Percentiles rank a stretch among this genome's conserved stretches.
Conservation (phyloP, 768 basidiomycete genomes). For the Tephrocybe sp. region DNA sequence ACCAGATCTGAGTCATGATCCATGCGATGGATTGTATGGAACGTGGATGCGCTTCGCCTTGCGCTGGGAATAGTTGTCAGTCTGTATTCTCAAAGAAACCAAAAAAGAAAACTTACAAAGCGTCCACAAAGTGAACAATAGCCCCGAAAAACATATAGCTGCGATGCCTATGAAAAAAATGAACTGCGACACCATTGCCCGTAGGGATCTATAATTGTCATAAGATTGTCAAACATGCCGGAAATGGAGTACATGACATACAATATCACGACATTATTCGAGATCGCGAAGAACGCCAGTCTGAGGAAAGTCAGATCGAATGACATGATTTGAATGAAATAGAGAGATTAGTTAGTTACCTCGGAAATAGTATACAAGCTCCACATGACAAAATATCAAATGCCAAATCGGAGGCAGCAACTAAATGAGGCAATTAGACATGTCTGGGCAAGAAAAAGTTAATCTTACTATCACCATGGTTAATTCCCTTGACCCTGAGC, state of each 20-base stretch:
- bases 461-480: slow-evolving; percentile 47
- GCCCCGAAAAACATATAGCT: slow-evolving; percentile 77
- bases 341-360: slow-evolving; percentile 37
- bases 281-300: slow-evolving; percentile 78
- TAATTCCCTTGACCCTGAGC: slow-evolving; percentile 65
- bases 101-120: slow-evolving; percentile 26
- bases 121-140: slow-evolving; percentile 55
- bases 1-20: slow-evolving; percentile 89
- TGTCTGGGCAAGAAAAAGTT: neutral
- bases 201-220: slow-evolving; percentile 56
- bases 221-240: neutral
- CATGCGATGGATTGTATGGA: slow-evolving; percentile 63
- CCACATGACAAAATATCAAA: slow-evolving; percentile 86
- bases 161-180: slow-evolving; percentile 79
- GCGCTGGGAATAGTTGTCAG: slow-evolving; percentile 6
- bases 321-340: neutral
- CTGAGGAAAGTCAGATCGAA: slow-evolving; percentile 28
- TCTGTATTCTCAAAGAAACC: neutral
- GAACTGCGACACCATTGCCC: slow-evolving; percentile 82
- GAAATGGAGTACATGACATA: slow-evolving; percentile 32
- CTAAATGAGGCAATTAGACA: slow-evolving; percentile 25
- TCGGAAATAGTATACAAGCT: slow-evolving; percentile 83
- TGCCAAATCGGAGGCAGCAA: slow-evolving; percentile 55
- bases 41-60: slow-evolving; percentile 29
- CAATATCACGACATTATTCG: slow-evolving; percentile 79